phyloP scores from a whole-genome alignment of 2,329 filamentous ascomycete genomes.

The Pseudocercospora crystallina region DNA sequence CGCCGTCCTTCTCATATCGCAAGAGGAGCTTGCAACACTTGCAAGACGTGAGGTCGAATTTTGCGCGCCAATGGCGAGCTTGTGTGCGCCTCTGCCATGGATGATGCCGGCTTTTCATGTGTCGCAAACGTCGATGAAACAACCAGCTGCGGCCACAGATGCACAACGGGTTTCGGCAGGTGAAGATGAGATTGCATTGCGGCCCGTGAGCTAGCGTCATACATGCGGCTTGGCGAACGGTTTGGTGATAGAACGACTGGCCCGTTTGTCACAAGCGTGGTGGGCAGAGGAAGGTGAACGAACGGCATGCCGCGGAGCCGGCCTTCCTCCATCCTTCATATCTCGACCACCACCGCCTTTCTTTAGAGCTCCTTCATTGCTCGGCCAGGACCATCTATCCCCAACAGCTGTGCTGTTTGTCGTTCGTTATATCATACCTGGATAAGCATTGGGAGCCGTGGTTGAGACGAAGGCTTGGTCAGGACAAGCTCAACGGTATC shows the following conservation, averaged over 20 bases:
- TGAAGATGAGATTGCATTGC: no score
- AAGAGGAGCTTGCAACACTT: background rate
- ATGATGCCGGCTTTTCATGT: no score
- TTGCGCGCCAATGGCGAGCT: background rate
- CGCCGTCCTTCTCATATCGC: no score
- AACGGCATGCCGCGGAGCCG: no score
- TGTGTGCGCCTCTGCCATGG: background rate
- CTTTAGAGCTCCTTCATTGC: background rate
- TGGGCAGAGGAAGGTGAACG: no score
- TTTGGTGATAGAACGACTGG: background rate
- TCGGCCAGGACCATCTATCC: background rate
- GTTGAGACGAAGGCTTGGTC: conserved; percentile 1
- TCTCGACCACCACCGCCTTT: background rate
- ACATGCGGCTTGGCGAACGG: background rate
- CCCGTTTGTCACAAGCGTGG: no score
- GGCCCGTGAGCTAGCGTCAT: background rate
- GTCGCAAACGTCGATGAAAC: no score
- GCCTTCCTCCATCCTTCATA: background rate
- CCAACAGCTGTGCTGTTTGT: conserved; percentile 1
- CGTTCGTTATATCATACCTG: conserved; percentile 1
- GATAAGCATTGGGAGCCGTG: background rate
- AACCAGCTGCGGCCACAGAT: background rate
- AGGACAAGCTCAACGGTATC: conserved; percentile 3
- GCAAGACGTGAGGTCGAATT: background rate
- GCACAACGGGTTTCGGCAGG: background rate